Percentiles rank a stretch among this genome's conserved stretches.
Evolutionary conservation across 164 flowering plant genomes (phyloP).

Genomic region (Sextonia rubra): DNA sequence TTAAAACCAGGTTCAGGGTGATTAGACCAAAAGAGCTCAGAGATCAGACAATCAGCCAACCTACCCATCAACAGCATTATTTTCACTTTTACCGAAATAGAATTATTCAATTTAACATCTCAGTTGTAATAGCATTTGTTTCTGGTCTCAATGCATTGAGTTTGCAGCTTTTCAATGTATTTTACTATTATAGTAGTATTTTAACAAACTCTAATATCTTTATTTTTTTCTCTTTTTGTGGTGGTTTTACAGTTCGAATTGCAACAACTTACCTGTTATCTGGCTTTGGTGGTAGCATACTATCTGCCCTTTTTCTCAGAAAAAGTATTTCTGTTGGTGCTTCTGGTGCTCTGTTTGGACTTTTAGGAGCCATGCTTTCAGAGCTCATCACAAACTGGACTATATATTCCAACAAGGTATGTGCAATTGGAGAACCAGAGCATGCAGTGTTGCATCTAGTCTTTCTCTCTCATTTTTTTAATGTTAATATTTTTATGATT

Average conservation of each 20-base stretch:
- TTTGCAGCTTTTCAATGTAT: background rate
- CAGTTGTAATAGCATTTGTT: background rate
- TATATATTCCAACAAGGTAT: constrained; percentile 68
- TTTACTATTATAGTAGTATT: background rate
- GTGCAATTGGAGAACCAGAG: constrained; percentile 44
- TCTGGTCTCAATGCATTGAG: background rate
- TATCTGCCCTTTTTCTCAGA: constrained; percentile 55
- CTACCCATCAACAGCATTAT: background rate
- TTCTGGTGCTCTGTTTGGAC: constrained; percentile 86
- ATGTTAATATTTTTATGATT: background rate
- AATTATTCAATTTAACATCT: background rate
- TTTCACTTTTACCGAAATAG: background rate
- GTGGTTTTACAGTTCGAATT: constrained; percentile 47
- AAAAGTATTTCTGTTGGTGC: constrained; percentile 70
- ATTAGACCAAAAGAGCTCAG: background rate
- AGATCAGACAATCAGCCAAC: background rate
- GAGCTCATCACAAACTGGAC: constrained; percentile 77
- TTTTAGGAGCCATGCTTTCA: constrained; percentile 86
- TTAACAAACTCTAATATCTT: background rate
- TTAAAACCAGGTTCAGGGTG: too few species aligned
- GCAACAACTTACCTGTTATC: constrained; percentile 63
- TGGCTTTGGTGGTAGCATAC: constrained; percentile 69
- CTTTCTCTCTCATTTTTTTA: background rate
- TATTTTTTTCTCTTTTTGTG: background rate
- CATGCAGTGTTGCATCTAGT: background rate